These are phyloP conservation scores for Saccharomycopsis fodiens DNA, from an alignment of 805 yeast genomes.

Conservation along the genomic window DNA sequence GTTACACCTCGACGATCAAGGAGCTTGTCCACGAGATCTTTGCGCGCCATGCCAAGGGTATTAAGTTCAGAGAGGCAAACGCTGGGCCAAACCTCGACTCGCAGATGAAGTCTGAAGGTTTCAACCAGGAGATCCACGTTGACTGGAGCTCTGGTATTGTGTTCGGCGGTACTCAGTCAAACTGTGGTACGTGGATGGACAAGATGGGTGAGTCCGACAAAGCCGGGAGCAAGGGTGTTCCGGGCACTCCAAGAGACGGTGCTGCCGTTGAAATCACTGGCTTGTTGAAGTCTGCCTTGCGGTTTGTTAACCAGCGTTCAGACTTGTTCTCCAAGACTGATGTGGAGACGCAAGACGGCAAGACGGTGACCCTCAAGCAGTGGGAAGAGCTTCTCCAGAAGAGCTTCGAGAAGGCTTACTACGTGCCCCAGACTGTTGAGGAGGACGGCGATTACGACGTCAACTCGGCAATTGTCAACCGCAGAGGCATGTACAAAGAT, in stretches of 20 bases:
- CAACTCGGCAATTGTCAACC: constrained; percentile 59
- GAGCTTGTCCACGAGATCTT: constrained; percentile 80
- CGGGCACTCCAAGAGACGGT: constrained; percentile 98
- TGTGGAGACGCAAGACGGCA: constrained; percentile 55
- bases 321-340: constrained; percentile 43
- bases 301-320: constrained; percentile 65
- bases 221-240: constrained; percentile 84
- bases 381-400: constrained; percentile 70
- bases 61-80: constrained; percentile 85
- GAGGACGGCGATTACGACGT: constrained; percentile 59
- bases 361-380: constrained; percentile 43
- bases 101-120: constrained; percentile 90
- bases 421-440: constrained; percentile 56
- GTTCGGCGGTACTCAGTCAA: constrained; percentile 85
- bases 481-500: constrained; percentile 94
- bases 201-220: constrained; percentile 92
- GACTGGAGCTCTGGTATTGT: constrained; percentile 88
- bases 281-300: constrained; percentile 68
- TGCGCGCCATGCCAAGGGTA: constrained; percentile 83
- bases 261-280: constrained; percentile 94
- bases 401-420: constrained; percentile 75
- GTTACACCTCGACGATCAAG: constrained; percentile 57
- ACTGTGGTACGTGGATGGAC: constrained; percentile 99
- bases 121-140: constrained; percentile 69
- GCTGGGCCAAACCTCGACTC: constrained; percentile 86